Conservation (phyloP, 495 filamentous ascomycete species). For the Apodospora peruviana region DNA sequence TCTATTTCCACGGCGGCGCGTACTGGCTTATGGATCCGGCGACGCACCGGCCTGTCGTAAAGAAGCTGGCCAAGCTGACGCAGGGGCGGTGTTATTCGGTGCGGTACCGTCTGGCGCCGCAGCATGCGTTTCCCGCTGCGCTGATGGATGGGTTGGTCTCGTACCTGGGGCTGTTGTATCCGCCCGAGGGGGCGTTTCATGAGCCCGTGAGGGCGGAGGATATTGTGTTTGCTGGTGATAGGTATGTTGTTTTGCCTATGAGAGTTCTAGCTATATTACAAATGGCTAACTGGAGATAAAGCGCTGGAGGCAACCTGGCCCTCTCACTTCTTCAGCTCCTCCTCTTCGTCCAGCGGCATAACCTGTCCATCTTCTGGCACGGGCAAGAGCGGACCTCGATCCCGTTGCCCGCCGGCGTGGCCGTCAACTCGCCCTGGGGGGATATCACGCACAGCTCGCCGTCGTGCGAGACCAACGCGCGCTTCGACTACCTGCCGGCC, state of each 20-base stretch:
- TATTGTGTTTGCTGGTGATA: conserved; percentile 78
- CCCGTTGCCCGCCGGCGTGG: conserved; percentile 65
- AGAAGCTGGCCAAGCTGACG: conserved; percentile 43
- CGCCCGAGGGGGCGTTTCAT: conserved; percentile 68
- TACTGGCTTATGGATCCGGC: conserved; percentile 75
- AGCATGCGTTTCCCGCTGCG: conserved; percentile 75
- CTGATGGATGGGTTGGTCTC: conserved; percentile 77
- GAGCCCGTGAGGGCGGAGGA: conserved; percentile 59
- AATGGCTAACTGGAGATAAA: conserved; percentile 27
- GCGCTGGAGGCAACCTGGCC: conserved; percentile 74
- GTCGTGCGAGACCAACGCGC: conserved; percentile 55
- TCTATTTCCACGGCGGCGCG: conserved; percentile 91
- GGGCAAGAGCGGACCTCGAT: conserved; percentile 47
- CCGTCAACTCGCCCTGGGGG: conserved; percentile 65
- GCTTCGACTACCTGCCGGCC: conserved; percentile 70
- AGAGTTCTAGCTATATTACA: neutral
- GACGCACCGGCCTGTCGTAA: conserved; percentile 48
- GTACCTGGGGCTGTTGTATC: conserved; percentile 79
- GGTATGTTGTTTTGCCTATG: conserved; percentile 16
- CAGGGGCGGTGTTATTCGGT: conserved; percentile 65
- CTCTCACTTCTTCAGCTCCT: conserved; percentile 69
- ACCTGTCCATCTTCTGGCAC: conserved; percentile 56
- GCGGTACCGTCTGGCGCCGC: conserved; percentile 84
- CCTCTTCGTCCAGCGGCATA: conserved; percentile 58
- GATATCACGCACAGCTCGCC: conserved; percentile 72